A percentile compares a stretch with the other conserved stretches of the same genome.
phyloP scores from a whole-genome alignment of 306 rosid genomes.

The Lathyrus aphaca region DNA sequence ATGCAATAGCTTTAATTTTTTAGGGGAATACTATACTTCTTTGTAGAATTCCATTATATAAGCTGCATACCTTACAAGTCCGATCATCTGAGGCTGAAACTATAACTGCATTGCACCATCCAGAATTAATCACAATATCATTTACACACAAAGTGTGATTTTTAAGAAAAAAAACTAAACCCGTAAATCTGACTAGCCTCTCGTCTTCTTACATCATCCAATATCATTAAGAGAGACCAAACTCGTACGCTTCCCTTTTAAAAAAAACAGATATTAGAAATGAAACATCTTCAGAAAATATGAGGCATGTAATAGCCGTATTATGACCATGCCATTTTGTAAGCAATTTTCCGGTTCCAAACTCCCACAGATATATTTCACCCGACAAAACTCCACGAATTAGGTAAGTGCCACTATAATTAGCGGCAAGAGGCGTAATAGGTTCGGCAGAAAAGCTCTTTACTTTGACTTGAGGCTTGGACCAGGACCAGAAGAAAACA shows the following conservation, averaged over 20 bases:
- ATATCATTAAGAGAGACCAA: constrained; percentile 77
- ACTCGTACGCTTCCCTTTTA: constrained; percentile 71
- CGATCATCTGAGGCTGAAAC: constrained; percentile 81
- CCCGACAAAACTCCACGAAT: constrained; percentile 78
- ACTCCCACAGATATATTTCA: constrained; percentile 85
- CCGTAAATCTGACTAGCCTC: constrained; percentile 49
- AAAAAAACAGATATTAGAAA: constrained; percentile 72
- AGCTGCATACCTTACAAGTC: constrained; percentile 92
- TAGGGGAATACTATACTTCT: constrained; percentile 71
- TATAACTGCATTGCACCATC: constrained; percentile 78
- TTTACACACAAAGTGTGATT: constrained; percentile 65
- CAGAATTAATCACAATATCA: constrained; percentile 67
- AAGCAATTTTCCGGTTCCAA: constrained; percentile 67
- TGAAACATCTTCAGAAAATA: constrained; percentile 72
- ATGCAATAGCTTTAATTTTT: constrained; percentile 59
- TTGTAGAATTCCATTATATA: constrained; percentile 61
- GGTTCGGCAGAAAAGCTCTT: constrained; percentile 74
- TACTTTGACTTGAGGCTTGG: constrained; percentile 78
- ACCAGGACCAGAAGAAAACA: constrained; percentile 76
- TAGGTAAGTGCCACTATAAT: constrained; percentile 62
- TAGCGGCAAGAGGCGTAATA: constrained; percentile 70
- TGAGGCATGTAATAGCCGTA: constrained; percentile 71
- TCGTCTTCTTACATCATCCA: constrained; percentile 58
- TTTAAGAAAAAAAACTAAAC: constrained; percentile 57
- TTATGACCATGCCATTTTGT: constrained; percentile 82